Percentiles rank a stretch among this genome's conserved stretches.
Conservation (phyloP, 139 green algal genomes). For the Haematococcus sp. region DNA sequence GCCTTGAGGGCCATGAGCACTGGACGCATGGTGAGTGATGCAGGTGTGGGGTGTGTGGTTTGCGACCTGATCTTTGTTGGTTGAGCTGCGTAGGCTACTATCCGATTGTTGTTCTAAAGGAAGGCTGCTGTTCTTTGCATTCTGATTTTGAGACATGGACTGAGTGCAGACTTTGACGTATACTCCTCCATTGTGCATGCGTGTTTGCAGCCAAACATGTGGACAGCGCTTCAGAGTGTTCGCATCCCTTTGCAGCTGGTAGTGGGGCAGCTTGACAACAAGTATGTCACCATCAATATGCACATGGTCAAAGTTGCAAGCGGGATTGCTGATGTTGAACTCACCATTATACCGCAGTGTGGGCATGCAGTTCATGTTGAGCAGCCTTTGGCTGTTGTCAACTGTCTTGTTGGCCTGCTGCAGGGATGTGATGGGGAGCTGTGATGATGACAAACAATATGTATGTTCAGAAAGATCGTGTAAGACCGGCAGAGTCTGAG, state of each 20-base stretch:
- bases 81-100: not conserved
- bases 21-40: constrained; percentile 44
- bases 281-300: constrained; percentile 63
- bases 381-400: no score
- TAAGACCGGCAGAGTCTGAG: no score
- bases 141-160: no score
- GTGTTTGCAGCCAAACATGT: constrained; percentile 37
- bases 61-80: not conserved
- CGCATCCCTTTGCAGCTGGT: constrained; percentile 54
- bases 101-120: not conserved
- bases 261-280: constrained; percentile 56
- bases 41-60: not conserved
- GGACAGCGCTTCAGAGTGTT: constrained; percentile 19
- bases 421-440: no score
- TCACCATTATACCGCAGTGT: no score
- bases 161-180: no score
- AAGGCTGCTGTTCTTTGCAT: not conserved
- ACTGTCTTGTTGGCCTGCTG: no score
- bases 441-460: no score
- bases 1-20: constrained; percentile 54
- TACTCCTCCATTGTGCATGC: not conserved
- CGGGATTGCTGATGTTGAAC: no score
- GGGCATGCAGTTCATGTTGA: no score
- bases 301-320: constrained; percentile 19
- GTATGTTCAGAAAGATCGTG: no score